Evolutionary conservation across 1,284 basidiomycete genomes (phyloP).

Genomic region (Rhodotorula sp.): DNA sequence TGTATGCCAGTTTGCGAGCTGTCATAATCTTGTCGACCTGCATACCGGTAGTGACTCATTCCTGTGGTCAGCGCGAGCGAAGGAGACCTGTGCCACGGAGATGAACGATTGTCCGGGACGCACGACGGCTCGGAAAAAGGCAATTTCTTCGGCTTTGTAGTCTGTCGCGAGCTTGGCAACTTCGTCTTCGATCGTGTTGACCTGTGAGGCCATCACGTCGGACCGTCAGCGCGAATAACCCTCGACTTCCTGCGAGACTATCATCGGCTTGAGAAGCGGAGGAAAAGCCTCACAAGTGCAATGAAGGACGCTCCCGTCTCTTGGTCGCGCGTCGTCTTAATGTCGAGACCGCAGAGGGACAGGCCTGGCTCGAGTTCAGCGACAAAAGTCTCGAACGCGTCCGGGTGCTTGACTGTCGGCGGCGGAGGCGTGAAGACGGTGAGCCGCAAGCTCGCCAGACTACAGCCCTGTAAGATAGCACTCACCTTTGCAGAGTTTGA

Average conservation of each 20-base stretch:
- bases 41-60: too few species aligned
- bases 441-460: not conserved
- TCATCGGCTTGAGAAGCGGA: not conserved
- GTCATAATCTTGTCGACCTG: slow-evolving; percentile 84
- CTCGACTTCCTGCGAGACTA: not conserved
- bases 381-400: slow-evolving; percentile 61
- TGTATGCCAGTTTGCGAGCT: slow-evolving; percentile 68
- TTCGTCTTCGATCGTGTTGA: slow-evolving; percentile 67
- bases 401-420: slow-evolving; percentile 7
- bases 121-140: slow-evolving; percentile 76
- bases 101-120: slow-evolving; percentile 42
- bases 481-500: slow-evolving; percentile 30
- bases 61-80: not conserved
- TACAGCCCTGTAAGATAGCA: too few species aligned
- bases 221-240: not conserved
- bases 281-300: slow-evolving; percentile 11
- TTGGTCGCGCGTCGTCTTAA: slow-evolving; percentile 65
- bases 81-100: not conserved
- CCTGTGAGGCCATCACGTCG: slow-evolving; percentile 52
- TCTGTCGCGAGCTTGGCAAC: slow-evolving; percentile 78
- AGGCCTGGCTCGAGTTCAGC: slow-evolving; percentile 61
- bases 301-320: slow-evolving; percentile 35
- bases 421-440: not conserved
- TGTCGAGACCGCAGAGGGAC: slow-evolving; percentile 66
- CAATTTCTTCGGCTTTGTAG: slow-evolving; percentile 69